A percentile compares a stretch with the other conserved stretches of the same genome.
These are phyloP conservation scores for Candida coquimbonensis DNA, from an alignment of 805 yeast genomes.

Conservation along the genomic window DNA sequence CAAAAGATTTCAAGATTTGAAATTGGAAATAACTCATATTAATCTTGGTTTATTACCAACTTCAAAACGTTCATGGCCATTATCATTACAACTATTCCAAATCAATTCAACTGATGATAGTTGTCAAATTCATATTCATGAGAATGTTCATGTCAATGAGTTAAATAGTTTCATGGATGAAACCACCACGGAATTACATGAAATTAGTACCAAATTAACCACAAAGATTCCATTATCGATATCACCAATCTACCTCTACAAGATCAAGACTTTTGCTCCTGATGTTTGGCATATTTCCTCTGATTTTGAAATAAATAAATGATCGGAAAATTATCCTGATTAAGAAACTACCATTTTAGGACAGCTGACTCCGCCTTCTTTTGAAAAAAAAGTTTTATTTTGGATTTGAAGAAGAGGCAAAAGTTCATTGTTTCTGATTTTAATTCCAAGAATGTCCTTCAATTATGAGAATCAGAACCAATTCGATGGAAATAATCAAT, in stretches of 20 bases:
- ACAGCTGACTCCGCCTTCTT: background rate
- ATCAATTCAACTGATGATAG: slow-evolving; percentile 2
- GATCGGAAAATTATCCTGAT: background rate
- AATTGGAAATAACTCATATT: slow-evolving; percentile 43
- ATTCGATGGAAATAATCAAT: background rate
- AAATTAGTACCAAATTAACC: slow-evolving; percentile 1
- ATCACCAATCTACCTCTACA: slow-evolving; percentile 40
- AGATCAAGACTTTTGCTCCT: slow-evolving; percentile 82
- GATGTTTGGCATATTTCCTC: slow-evolving; percentile 74
- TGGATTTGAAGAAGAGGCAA: too few species aligned
- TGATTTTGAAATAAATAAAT: slow-evolving; percentile 23
- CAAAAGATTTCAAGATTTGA: slow-evolving; percentile 29
- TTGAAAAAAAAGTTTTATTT: background rate
- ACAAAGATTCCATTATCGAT: background rate
- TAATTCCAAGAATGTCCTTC: background rate
- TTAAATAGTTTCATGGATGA: slow-evolving; percentile 23
- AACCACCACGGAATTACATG: slow-evolving; percentile 1
- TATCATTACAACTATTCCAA: slow-evolving; percentile 28
- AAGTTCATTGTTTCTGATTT: too few species aligned
- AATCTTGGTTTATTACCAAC: slow-evolving; percentile 77
- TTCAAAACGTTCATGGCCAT: slow-evolving; percentile 55
- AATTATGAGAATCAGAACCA: background rate
- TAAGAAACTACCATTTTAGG: background rate
- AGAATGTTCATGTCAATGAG: slow-evolving; percentile 48
- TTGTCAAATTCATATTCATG: slow-evolving; percentile 59